Evolutionary conservation across 139 green algal species (phyloP).

Genomic region (Micractinium sp.): DNA sequence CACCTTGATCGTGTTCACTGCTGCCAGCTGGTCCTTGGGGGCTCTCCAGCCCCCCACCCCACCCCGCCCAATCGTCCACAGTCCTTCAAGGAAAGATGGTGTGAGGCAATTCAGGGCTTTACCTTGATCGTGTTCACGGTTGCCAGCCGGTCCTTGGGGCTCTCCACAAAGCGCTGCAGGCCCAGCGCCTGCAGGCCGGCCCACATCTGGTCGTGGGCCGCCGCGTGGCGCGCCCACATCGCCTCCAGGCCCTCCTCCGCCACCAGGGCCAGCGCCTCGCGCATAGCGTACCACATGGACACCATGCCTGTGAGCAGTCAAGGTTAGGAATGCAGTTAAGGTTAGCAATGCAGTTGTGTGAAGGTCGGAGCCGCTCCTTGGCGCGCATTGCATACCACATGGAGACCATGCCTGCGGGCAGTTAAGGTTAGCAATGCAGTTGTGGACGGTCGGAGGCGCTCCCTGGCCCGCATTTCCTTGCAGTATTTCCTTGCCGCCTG

Average conservation of each 20-base stretch:
- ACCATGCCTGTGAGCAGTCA: too few relatives aligned
- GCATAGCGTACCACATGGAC: constrained; percentile 81
- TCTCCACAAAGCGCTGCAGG: constrained; percentile 83
- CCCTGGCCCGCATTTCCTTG: too few relatives aligned
- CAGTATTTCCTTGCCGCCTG: too few relatives aligned
- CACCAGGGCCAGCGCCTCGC: constrained; percentile 84
- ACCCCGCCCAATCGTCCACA: too few relatives aligned
- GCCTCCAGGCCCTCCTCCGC: constrained; percentile 73
- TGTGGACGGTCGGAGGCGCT: too few relatives aligned
- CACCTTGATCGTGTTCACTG: constrained; percentile 93
- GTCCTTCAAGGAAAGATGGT: neutral
- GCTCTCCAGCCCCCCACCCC: too few relatives aligned
- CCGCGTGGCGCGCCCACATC: constrained; percentile 71
- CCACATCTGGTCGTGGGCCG: constrained; percentile 80
- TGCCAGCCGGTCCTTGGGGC: constrained; percentile 74
- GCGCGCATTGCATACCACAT: too few relatives aligned
- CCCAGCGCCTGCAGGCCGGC: constrained; percentile 76
- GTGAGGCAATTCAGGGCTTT: neutral
- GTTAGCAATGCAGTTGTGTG: too few relatives aligned
- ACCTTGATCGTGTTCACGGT: constrained; percentile 95
- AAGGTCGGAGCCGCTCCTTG: too few relatives aligned
- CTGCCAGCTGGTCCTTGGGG: too few relatives aligned
- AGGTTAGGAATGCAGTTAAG: too few relatives aligned
- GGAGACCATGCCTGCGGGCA: constrained; percentile 50
- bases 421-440: too few relatives aligned